Conservation (phyloP, 2,329 filamentous ascomycete genomes). For the Xylaria sp. region DNA sequence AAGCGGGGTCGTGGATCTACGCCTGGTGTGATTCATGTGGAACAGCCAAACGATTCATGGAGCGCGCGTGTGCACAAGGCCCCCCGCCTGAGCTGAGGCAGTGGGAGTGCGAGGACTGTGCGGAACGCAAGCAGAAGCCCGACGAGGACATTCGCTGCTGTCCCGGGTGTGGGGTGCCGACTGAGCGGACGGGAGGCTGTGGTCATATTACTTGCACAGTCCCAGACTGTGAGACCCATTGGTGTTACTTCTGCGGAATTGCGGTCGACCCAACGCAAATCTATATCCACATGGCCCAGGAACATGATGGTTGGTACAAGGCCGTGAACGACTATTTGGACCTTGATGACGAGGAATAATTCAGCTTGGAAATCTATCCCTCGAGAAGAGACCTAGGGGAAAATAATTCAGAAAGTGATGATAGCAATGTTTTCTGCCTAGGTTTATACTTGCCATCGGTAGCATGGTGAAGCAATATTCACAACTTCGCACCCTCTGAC, state of each 20-base stretch:
- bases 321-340: constrained; percentile 33
- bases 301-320: constrained; percentile 50
- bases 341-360: not conserved
- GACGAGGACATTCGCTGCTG: constrained; percentile 1
- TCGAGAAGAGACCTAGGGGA: not conserved
- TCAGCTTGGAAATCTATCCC: not conserved
- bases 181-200: constrained; percentile 54
- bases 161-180: constrained; percentile 53
- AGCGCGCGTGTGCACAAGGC: constrained; percentile 58
- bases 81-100: constrained; percentile 51
- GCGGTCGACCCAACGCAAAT: constrained; percentile 45
- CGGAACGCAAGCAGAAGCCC: constrained; percentile 29
- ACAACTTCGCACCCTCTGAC: not conserved
- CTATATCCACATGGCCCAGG: constrained; percentile 53
- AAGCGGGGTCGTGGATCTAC: constrained; percentile 42
- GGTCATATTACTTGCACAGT: constrained; percentile 55
- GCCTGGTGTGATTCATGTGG: constrained; percentile 50
- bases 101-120: constrained; percentile 59
- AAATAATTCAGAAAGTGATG: not conserved
- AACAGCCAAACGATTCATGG: constrained; percentile 55
- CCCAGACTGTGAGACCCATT: constrained; percentile 49
- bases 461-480: not conserved
- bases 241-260: constrained; percentile 56
- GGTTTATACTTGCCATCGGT: not conserved
- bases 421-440: not conserved